Percentiles rank a stretch among this genome's conserved stretches.
These are phyloP conservation scores for Kurtzmaniella quercitrusa DNA, from an alignment of 1,139 yeast genomes.

Conservation along the genomic window DNA sequence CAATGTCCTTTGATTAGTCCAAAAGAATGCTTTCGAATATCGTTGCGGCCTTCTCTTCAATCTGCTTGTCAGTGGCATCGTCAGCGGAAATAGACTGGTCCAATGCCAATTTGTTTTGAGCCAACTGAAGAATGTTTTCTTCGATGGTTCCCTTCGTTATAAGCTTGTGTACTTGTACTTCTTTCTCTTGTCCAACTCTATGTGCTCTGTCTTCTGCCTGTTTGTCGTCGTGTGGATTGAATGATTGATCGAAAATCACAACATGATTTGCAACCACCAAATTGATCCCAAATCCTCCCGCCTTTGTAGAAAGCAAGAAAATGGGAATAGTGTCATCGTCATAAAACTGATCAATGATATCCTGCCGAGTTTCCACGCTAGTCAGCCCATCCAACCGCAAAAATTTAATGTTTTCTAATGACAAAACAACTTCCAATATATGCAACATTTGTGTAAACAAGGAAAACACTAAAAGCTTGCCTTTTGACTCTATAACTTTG, in stretches of 20 bases:
- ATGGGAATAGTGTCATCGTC: slow-evolving; percentile 81
- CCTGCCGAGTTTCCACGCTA: slow-evolving; percentile 88
- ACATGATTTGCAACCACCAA: slow-evolving; percentile 94
- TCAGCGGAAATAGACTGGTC: slow-evolving; percentile 61
- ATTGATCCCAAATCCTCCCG: slow-evolving; percentile 98
- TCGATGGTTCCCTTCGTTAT: slow-evolving; percentile 77
- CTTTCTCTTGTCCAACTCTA: slow-evolving; percentile 91
- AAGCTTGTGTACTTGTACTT: slow-evolving; percentile 75
- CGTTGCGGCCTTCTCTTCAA: slow-evolving; percentile 51
- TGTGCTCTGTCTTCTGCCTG: slow-evolving; percentile 99
- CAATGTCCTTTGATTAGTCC: slow-evolving; percentile 8
- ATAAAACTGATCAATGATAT: slow-evolving; percentile 82
- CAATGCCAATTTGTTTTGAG: slow-evolving; percentile 84
- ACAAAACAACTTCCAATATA: slow-evolving; percentile 72
- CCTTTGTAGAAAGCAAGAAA: slow-evolving; percentile 85
- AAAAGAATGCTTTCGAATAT: slow-evolving; percentile 50
- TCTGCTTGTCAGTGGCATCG: slow-evolving; percentile 37
- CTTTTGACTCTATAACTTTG: slow-evolving; percentile 51
- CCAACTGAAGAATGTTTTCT: slow-evolving; percentile 80
- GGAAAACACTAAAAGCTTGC: slow-evolving; percentile 80
- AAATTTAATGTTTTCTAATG: slow-evolving; percentile 64
- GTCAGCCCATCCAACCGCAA: slow-evolving; percentile 92
- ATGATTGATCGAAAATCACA: slow-evolving; percentile 85
- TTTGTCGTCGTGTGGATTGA: slow-evolving; percentile 96
- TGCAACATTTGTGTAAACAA: slow-evolving; percentile 91